These are phyloP conservation scores for Exserohilum turcica DNA, from an alignment of 2,329 filamentous ascomycete genomes.

Conservation along the genomic window DNA sequence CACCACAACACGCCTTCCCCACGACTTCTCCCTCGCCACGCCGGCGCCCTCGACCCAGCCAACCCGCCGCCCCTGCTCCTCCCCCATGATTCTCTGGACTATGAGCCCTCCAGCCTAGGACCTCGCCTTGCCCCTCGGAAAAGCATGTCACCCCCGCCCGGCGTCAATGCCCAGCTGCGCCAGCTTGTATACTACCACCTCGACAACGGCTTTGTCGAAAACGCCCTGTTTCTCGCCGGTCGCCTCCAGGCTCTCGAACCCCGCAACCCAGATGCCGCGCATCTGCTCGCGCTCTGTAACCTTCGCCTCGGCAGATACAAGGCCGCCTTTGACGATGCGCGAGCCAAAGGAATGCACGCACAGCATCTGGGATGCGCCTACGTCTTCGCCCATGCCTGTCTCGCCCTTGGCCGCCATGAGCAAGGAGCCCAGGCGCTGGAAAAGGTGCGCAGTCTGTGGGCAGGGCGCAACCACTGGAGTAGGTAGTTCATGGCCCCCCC, in stretches of 20 bases:
- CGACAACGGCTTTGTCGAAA: slow-evolving; percentile 87
- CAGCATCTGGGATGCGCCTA: slow-evolving; percentile 85
- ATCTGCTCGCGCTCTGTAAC: slow-evolving; percentile 84
- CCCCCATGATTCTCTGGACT: slow-evolving; percentile 1
- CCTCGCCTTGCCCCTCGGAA: slow-evolving; percentile 13
- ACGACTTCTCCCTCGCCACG: slow-evolving; percentile 5
- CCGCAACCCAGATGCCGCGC: slow-evolving; percentile 76
- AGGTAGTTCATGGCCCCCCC: slow-evolving; percentile 50
- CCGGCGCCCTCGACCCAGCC: slow-evolving; percentile 4
- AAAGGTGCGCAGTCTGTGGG: slow-evolving; percentile 77
- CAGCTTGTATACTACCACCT: slow-evolving; percentile 74
- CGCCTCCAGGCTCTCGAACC: slow-evolving; percentile 84
- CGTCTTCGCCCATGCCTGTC: slow-evolving; percentile 86
- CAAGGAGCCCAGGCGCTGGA: slow-evolving; percentile 86
- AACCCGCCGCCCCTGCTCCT: neutral
- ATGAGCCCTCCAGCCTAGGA: slow-evolving; percentile 10
- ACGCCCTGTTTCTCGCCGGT: slow-evolving; percentile 92
- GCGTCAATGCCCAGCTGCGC: slow-evolving; percentile 65
- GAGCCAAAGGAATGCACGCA: slow-evolving; percentile 70
- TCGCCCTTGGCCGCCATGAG: slow-evolving; percentile 76
- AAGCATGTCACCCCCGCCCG: slow-evolving; percentile 62
- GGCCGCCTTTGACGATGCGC: slow-evolving; percentile 83
- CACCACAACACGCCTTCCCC: slow-evolving; percentile 12
- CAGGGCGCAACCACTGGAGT: slow-evolving; percentile 75
- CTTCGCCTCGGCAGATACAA: slow-evolving; percentile 80